Conservation (phyloP, 1,284 basidiomycete genomes). For the Puccinia polysora region DNA sequence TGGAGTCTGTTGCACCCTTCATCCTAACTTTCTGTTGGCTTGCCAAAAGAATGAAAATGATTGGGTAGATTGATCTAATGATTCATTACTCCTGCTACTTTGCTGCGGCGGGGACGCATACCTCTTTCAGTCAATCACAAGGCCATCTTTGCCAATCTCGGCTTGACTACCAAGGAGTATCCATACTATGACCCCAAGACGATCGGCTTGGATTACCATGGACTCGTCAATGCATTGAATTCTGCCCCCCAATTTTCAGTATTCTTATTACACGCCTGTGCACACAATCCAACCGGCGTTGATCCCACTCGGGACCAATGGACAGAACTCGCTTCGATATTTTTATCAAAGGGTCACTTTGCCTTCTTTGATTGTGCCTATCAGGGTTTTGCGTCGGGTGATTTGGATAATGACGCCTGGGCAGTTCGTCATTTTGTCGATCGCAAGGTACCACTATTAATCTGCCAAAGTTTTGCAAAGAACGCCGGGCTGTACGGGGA, state of each 20-base stretch:
- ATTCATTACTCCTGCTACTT: no score
- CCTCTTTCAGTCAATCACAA: slow-evolving; percentile 71
- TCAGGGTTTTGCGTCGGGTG: slow-evolving; percentile 82
- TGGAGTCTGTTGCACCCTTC: slow-evolving; percentile 79
- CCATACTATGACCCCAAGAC: slow-evolving; percentile 86
- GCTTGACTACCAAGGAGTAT: slow-evolving; percentile 73
- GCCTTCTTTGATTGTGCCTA: slow-evolving; percentile 95
- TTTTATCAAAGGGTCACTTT: slow-evolving; percentile 72
- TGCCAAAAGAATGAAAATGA: no score
- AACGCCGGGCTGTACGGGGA: slow-evolving; percentile 91
- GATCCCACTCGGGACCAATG: slow-evolving; percentile 88
- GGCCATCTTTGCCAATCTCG: slow-evolving; percentile 78
- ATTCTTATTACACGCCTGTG: slow-evolving; percentile 85
- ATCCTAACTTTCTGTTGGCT: no score
- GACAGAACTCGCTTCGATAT: slow-evolving; percentile 70
- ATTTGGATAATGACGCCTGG: slow-evolving; percentile 80
- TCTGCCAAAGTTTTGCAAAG: slow-evolving; percentile 96
- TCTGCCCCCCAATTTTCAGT: slow-evolving; percentile 68
- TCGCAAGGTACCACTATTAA: slow-evolving; percentile 68
- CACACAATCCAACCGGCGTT: slow-evolving; percentile 93
- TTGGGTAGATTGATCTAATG: no score
- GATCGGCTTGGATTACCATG: slow-evolving; percentile 76
- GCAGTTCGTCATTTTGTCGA: slow-evolving; percentile 85
- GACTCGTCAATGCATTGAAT: slow-evolving; percentile 66
- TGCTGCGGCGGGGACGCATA: no score